phyloP scores from a whole-genome alignment of 257 asterid species.

The Petrea volubilis region DNA sequence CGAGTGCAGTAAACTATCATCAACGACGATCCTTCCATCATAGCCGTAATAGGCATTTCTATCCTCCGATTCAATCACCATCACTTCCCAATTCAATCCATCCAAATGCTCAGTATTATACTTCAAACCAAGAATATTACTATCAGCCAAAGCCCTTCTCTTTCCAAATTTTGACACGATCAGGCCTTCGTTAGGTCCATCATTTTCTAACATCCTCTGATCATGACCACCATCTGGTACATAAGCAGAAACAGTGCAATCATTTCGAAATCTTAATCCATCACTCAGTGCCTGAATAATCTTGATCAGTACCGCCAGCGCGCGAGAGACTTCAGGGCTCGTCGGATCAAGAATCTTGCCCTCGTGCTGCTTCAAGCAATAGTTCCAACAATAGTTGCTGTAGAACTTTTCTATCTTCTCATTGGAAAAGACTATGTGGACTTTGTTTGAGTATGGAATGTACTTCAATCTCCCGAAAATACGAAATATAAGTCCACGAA shows the following conservation, averaged over 20 bases:
- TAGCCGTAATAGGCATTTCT: not conserved
- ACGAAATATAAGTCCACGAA: not conserved
- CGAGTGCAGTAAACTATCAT: not conserved
- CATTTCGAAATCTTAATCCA: not conserved
- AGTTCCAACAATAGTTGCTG: not conserved
- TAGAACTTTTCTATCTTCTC: not conserved
- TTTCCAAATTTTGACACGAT: not conserved
- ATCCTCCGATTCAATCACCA: not conserved
- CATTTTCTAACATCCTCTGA: not conserved
- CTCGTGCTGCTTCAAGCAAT: not conserved
- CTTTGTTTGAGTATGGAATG: not conserved
- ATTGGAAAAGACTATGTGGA: not conserved
- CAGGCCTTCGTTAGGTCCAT: not conserved
- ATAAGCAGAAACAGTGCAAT: conserved; percentile 5
- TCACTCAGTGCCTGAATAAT: not conserved
- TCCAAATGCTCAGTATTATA: not conserved
- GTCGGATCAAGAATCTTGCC: not conserved
- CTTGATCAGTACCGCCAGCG: not conserved
- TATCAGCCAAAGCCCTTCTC: not conserved
- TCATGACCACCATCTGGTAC: not conserved
- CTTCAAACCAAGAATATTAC: too few species aligned
- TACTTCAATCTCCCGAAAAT: not conserved
- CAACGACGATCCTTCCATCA: not conserved
- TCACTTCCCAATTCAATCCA: not conserved
- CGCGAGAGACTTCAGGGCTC: not conserved